Evolutionary conservation across 345 rosid genomes (phyloP), one percentile per base, ranked within the genome.

Genomic region (Citrus mangshanensis): DNA sequence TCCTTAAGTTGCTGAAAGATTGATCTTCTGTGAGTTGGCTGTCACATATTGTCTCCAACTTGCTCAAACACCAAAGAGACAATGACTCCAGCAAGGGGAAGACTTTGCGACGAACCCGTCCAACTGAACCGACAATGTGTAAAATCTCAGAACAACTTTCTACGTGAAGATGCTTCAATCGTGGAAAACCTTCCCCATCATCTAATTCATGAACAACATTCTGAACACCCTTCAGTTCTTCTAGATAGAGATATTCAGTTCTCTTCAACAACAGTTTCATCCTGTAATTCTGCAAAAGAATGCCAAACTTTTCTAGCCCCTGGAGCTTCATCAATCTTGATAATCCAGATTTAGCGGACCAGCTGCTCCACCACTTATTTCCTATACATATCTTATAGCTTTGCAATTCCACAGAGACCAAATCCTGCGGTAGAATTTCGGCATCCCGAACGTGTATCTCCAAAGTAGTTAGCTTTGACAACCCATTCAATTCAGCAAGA

Each of bases 1-100:
- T 19, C 65, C 42, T 73, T 12, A 82, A 46, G 16, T 74, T 79
- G 8, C 76, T 40, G 42, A 84, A 79, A 28, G 77, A 76, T 7
- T 68, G 38, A 12, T 24, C 64, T 4, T 19, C 10, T 16, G 9
- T 19, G 16, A 46, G 67, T 34, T n/a, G 67, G 1, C 69, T 72
- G 6, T 75, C 18, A 10, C 60, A 79, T 7, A 84, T 70, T 40
- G 68, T 30, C 78, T 80, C 78, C 72, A 81, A 54, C 22, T 27
- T 55, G 9, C 7, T 28, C 72, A 81, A 13, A 6, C 3, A 58
- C 0, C 1, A 1, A 27, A 70, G 70, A 69, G 28, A 14, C 28
- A 82, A 18, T 1, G 79, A 37, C 55, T 71, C 80, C 78, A 72
- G 13, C 34, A 4, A 7, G 21, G 68, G 79, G 37, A 81, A 67